Evolutionary conservation across 768 basidiomycete species (phyloP), one percentile per base, ranked within the genome.

Genomic region (Lentinula guzmanii): DNA sequence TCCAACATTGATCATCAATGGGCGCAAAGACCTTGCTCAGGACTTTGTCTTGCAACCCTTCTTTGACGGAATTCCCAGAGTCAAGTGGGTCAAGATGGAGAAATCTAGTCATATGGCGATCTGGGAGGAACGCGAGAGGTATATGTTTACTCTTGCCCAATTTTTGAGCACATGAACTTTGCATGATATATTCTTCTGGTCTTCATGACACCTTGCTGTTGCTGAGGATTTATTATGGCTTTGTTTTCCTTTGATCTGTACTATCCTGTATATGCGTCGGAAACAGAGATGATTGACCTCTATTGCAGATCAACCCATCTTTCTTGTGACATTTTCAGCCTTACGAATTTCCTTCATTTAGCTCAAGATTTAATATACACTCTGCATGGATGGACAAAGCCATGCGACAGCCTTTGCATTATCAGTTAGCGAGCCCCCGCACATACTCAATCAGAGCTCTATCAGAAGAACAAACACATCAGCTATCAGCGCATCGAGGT

Each of bases 21-120:
- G 80, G 9, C 64, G 65, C 3, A 68, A 73, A 43, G 81, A 83
- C 65, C 71, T 75, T 16, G 71, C 74, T 11, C 72, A 76, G 56
- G 79, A 82, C 67, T 71, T 67, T 28, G 72, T 72, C 3, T 68
- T 76, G 21, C 51, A 64, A 24, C 77, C 78, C 18, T 74, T 77
- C 62, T 78, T 79, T 61, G 66, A 75, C 9, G 53, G 63, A 5
- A 77, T 82, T 18, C 64, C 65, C 35, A 71, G 72, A 37, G 77
- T 76, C 15, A 77, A 76, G 63, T 82, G 80, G 81, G 69, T 76
- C 39, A 77, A 72, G 4, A 76, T 82, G 50, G 70, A 74, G 41
- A 68, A 78, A 3, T 77, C 78, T 3, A 77, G 77, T 53, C 82
- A 83, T 64, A 69, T 70, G n/a, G 74, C 80, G 13, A 72, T 74